Conservation (phyloP, 306 rosid species). For the Pyrus betulifolia region DNA sequence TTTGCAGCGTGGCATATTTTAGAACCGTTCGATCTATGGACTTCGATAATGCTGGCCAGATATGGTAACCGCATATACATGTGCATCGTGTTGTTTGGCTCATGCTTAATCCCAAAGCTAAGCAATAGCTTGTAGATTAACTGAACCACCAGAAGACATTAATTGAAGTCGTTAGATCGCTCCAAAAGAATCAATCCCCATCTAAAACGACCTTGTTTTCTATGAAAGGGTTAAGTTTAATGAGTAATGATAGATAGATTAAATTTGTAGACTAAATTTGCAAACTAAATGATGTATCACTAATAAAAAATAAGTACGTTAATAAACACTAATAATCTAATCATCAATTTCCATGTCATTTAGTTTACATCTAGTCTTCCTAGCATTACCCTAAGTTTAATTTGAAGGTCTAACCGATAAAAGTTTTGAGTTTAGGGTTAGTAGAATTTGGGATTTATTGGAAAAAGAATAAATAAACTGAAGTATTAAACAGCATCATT, state of each 20-base stretch:
- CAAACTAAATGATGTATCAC: too few species aligned
- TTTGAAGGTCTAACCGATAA: background rate
- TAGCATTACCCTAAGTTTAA: too few species aligned
- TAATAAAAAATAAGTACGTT: too few species aligned
- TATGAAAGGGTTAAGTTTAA: background rate
- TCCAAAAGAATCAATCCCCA: background rate
- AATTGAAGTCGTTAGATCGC: background rate
- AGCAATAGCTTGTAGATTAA: background rate
- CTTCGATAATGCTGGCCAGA: background rate
- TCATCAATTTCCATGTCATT: too few species aligned
- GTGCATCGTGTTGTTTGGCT: background rate
- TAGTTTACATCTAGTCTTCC: too few species aligned
- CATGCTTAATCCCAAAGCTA: background rate
- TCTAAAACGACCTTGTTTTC: background rate
- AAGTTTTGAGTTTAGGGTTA: background rate
- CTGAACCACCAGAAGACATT: background rate
- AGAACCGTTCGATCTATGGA: background rate
- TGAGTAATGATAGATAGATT: too few species aligned
- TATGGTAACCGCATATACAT: background rate
- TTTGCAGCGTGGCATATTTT: conserved; percentile 7
- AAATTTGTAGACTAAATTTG: too few species aligned
- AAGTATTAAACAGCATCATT: background rate
- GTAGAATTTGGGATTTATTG: background rate
- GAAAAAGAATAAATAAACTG: background rate
- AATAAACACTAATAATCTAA: too few species aligned